These are phyloP conservation scores for Trametes pubescens DNA, from an alignment of 1,284 basidiomycete species.

Conservation along the genomic window DNA sequence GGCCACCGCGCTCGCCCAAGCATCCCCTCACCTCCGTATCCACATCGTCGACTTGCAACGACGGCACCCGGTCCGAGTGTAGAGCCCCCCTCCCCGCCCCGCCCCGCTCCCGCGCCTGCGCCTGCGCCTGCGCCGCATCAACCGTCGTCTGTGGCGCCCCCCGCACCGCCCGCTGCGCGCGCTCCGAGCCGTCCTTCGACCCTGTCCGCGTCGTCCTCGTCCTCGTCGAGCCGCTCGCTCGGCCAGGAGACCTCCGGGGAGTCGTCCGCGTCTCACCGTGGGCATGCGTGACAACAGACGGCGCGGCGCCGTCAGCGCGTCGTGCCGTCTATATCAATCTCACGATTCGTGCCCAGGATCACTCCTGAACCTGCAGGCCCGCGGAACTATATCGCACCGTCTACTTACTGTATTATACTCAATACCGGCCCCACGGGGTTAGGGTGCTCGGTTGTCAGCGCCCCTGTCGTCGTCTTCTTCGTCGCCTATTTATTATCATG, in stretches of 20 bases:
- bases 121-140: background rate
- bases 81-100: conserved; percentile 18
- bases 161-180: conserved; percentile 2
- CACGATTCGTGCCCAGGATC: background rate
- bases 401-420: conserved; percentile 10
- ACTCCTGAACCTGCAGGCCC: background rate
- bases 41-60: conserved; percentile 37
- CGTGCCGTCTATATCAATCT: conserved; percentile 3
- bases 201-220: conserved; percentile 5
- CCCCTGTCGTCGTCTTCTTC: conserved; percentile 2
- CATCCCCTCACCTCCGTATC: conserved; percentile 34
- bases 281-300: conserved; percentile 12
- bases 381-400: background rate
- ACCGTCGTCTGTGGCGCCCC: background rate
- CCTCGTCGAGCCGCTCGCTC: conserved; percentile 14
- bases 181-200: conserved; percentile 8
- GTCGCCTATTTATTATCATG: conserved; percentile 19
- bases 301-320: background rate
- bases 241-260: conserved; percentile 15
- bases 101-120: background rate
- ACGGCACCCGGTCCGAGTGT: conserved; percentile 25
- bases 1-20: conserved; percentile 35
- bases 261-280: conserved; percentile 17
- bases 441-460: conserved; percentile 8
- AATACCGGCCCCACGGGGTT: conserved; percentile 15